Evolutionary conservation across 2,329 filamentous ascomycete species (phyloP).

Genomic region (Penicillium expansum): DNA sequence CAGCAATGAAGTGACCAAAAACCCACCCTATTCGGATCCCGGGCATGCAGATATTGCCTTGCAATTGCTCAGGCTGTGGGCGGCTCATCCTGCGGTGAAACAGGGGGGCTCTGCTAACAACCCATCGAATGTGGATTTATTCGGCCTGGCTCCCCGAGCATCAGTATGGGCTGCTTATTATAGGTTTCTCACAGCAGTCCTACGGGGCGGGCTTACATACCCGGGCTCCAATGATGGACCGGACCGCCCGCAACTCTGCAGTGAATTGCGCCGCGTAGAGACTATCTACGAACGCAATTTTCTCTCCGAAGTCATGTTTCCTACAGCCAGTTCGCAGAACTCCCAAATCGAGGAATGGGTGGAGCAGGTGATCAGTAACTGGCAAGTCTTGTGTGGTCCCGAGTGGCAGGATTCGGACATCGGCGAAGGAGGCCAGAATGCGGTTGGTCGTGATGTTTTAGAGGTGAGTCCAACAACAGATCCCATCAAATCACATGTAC

Average conservation of each 20-base stretch:
- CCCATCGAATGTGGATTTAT: slow-evolving; percentile 18
- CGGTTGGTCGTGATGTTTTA: slow-evolving; percentile 71
- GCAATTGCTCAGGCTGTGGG: slow-evolving; percentile 50
- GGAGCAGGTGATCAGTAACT: slow-evolving; percentile 76
- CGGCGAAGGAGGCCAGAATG: slow-evolving; percentile 74
- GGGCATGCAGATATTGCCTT: slow-evolving; percentile 41
- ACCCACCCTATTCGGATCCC: slow-evolving; percentile 21
- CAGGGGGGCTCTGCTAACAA: slow-evolving; percentile 20
- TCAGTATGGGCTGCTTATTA: slow-evolving; percentile 87
- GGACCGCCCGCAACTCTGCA: slow-evolving; percentile 62
- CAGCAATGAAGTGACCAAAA: slow-evolving; percentile 48
- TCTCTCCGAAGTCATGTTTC: slow-evolving; percentile 76
- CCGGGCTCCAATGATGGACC: slow-evolving; percentile 34
- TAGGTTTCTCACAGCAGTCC: slow-evolving; percentile 68
- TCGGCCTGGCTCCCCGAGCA: slow-evolving; percentile 27
- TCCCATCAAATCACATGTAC: neutral
- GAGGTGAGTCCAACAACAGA: slow-evolving; percentile 49
- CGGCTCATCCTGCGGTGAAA: slow-evolving; percentile 38
- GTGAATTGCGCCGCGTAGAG: slow-evolving; percentile 78
- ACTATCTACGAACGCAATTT: slow-evolving; percentile 74
- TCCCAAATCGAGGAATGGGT: slow-evolving; percentile 79
- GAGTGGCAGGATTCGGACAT: slow-evolving; percentile 79
- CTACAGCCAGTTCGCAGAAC: slow-evolving; percentile 75
- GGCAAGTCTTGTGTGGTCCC: slow-evolving; percentile 75
- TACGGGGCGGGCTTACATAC: slow-evolving; percentile 56